Base-by-base conservation (phyloP, 768 basidiomycete species). In the Termitomyces sp. region DNA sequence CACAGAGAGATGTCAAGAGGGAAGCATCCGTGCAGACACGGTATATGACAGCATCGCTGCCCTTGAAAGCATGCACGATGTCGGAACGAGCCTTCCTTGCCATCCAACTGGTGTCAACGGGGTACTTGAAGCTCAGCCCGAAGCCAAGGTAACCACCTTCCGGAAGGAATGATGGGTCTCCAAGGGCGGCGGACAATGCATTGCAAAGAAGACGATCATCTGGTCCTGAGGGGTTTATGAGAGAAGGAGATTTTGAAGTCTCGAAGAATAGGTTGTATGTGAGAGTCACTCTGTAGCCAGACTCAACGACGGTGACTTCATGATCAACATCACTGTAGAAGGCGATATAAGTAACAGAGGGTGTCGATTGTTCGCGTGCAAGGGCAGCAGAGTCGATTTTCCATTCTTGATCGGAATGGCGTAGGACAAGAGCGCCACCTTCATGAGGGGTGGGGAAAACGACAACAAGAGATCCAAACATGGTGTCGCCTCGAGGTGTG, bases 241-340 rank as follows among this genome's bases (percentile, higher is more conserved):
- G 25, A 25, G 25, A 25, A 25, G 25, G 25, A 25, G 25, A 25
- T 25, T 25, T 25, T 25, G 25, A 1, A 25, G 25, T 25, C 25
- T 59, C 66, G 42, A 71, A 71, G 62, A 74, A 77, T 36, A 79
- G 74, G 63, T 78, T 79, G 69, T 77, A 80, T 0, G 77, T 80
- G 42, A 80, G 60, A 0, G 78, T 78, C 2, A 81, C 71, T 0
- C 78, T 72, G 64, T 78, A 62, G 0, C 79, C 79, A 0, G 75
- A 72, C 0, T 57, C 63, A 5, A 80, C 75, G 10, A 65, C 61
- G 3, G 65, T 12, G 15, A 79, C 77, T 66, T 79, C 76, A 45
- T 79, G 77, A 55, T 77, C 76, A 53, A 80, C 72, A 59, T 79
- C 77, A 62, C 74, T 74, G 59, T 67, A 75, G 61, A 75, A 75